phyloP scores from a whole-genome alignment of 306 rosid species.

The Abrus pulchellus region DNA sequence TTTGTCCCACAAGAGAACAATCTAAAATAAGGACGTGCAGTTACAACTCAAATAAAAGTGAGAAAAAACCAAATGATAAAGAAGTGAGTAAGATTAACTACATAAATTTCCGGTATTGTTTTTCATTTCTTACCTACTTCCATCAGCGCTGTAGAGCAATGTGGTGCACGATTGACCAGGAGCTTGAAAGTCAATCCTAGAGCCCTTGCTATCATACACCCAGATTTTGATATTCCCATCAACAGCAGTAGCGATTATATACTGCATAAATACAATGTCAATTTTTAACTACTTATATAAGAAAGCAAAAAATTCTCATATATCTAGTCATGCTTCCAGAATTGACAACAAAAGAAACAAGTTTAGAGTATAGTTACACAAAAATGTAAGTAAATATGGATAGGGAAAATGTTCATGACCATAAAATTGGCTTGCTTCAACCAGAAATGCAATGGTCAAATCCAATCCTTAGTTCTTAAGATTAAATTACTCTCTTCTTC shows the following conservation, averaged over 20 bases:
- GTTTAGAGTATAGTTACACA: background rate
- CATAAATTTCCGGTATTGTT: background rate
- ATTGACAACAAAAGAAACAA: slow-evolving; percentile 23
- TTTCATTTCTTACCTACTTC: slow-evolving; percentile 68
- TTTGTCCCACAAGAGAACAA: slow-evolving; percentile 91
- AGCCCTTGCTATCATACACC: slow-evolving; percentile 73
- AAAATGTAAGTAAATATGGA: slow-evolving; percentile 7
- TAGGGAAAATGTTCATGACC: background rate
- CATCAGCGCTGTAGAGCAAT: slow-evolving; percentile 77
- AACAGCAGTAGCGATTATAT: slow-evolving; percentile 71
- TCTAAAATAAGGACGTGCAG: slow-evolving; percentile 52
- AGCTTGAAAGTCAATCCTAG: slow-evolving; percentile 75
- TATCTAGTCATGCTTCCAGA: slow-evolving; percentile 9
- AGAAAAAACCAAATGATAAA: background rate
- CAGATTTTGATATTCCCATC: slow-evolving; percentile 90
- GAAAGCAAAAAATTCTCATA: background rate
- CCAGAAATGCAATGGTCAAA: slow-evolving; percentile 15
- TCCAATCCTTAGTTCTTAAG: background rate
- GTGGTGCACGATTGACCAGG: slow-evolving; percentile 80
- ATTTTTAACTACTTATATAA: background rate
- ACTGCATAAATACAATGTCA: slow-evolving; percentile 55
- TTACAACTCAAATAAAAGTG: slow-evolving; percentile 20
- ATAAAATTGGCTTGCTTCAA: slow-evolving; percentile 23
- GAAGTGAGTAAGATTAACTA: background rate
- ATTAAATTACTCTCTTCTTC: background rate